These are phyloP conservation scores for Gelatoporia subvermispora DNA, from an alignment of 768 basidiomycete genomes.

Conservation along the genomic window DNA sequence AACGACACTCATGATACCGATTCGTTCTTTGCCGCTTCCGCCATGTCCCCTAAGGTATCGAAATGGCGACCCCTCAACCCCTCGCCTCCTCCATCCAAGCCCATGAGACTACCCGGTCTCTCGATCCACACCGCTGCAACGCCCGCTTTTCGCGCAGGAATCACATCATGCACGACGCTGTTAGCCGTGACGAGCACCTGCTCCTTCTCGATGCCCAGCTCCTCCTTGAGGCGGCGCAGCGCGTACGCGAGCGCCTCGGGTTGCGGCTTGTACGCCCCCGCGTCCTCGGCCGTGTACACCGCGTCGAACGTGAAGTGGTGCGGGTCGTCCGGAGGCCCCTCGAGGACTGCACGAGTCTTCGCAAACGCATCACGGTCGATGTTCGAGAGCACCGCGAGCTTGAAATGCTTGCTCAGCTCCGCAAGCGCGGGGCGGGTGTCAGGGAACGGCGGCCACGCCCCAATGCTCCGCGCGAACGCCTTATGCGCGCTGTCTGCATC, in stretches of 20 bases:
- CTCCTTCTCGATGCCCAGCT: conserved; percentile 32
- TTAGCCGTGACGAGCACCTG: conserved; percentile 64
- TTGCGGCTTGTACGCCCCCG: conserved; percentile 69
- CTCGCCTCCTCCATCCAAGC: conserved; percentile 28
- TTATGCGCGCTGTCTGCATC: background rate
- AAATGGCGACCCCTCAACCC: conserved; percentile 35
- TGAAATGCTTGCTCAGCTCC: conserved; percentile 55
- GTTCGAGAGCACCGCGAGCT: conserved; percentile 72
- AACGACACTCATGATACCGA: background rate
- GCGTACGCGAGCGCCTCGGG: conserved; percentile 47
- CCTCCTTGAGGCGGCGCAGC: conserved; percentile 32
- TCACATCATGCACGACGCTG: conserved; percentile 62
- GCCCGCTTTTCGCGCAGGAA: conserved; percentile 53
- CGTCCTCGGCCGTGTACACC: conserved; percentile 67
- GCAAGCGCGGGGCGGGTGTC: conserved; percentile 61
- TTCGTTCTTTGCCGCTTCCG: conserved; percentile 48
- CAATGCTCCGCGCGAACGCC: conserved; percentile 56
- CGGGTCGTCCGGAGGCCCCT: conserved; percentile 11
- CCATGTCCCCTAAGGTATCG: conserved; percentile 55
- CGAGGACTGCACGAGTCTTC: conserved; percentile 51
- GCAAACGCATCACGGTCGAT: conserved; percentile 64
- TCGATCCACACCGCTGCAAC: conserved; percentile 66
- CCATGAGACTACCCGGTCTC: conserved; percentile 37
- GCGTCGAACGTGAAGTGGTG: conserved; percentile 55
- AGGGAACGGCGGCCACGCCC: conserved; percentile 60